Evolutionary conservation across 495 filamentous ascomycete species (phyloP).

Genomic region (Platismatia glauca): DNA sequence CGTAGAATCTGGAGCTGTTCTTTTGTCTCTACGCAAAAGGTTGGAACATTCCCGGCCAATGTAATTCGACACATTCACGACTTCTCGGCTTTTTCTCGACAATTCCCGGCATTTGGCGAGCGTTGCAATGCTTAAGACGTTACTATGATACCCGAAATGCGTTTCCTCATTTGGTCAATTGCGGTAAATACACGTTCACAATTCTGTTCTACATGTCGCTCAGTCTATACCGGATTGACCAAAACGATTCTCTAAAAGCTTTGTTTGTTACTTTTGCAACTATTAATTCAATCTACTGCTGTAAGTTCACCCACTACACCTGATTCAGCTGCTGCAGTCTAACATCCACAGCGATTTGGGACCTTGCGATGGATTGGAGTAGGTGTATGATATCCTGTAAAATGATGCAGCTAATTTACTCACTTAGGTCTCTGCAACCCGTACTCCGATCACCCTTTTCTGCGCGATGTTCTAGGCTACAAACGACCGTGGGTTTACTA

Average conservation of each 20-base stretch:
- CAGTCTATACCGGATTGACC: slow-evolving; percentile 72
- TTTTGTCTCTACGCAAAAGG: slow-evolving; percentile 80
- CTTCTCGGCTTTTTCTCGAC: slow-evolving; percentile 80
- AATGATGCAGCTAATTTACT: not conserved
- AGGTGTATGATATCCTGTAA: slow-evolving; percentile 12
- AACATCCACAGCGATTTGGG: slow-evolving; percentile 61
- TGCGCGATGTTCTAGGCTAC: slow-evolving; percentile 74
- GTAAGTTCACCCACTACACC: slow-evolving; percentile 35
- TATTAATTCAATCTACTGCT: slow-evolving; percentile 73
- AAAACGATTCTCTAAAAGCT: slow-evolving; percentile 43
- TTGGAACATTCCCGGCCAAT: slow-evolving; percentile 63
- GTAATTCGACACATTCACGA: slow-evolving; percentile 78
- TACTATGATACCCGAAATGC: slow-evolving; percentile 76
- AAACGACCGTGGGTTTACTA: slow-evolving; percentile 77
- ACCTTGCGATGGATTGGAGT: slow-evolving; percentile 94
- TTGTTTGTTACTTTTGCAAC: slow-evolving; percentile 71
- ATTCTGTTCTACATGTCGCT: slow-evolving; percentile 69
- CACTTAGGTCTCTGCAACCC: slow-evolving; percentile 57
- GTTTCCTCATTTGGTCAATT: slow-evolving; percentile 90
- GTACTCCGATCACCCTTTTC: slow-evolving; percentile 55
- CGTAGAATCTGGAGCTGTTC: slow-evolving; percentile 78
- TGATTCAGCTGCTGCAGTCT: not conserved
- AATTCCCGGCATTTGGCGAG: slow-evolving; percentile 78
- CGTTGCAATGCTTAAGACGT: slow-evolving; percentile 82
- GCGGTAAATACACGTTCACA: slow-evolving; percentile 81